phyloP scores from a whole-genome alignment of 495 filamentous ascomycete genomes.

The Podospora comata region DNA sequence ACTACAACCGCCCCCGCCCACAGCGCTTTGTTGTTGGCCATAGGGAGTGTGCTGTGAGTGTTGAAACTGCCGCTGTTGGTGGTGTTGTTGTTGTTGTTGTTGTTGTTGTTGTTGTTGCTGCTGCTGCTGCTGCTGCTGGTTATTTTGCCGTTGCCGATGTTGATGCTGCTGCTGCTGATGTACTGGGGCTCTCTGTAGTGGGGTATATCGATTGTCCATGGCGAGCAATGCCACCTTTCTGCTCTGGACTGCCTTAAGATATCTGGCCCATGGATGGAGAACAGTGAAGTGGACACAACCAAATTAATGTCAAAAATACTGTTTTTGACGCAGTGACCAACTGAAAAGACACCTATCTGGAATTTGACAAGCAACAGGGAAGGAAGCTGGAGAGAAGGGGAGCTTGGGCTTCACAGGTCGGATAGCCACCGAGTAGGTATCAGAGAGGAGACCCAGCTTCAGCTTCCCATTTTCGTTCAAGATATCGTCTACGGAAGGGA shows the following conservation, averaged over 20 bases:
- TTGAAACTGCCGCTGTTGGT: background rate
- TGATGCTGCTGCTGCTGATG: background rate
- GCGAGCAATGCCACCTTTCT: background rate
- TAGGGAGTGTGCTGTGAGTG: background rate
- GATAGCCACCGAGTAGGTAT: conserved; percentile 16
- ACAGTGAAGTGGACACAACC: background rate
- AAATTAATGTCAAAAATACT: background rate
- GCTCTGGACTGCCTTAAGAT: background rate
- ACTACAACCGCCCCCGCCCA: background rate
- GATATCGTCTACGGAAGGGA: background rate
- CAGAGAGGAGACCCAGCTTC: background rate
- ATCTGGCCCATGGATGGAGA: background rate
- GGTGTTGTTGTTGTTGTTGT: background rate
- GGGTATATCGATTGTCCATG: conserved; percentile 11
- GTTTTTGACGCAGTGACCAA: background rate
- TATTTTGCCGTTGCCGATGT: background rate
- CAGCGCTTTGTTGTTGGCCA: background rate
- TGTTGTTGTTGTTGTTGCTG: conserved; percentile 1
- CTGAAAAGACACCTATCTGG: background rate
- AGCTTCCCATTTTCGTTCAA: background rate
- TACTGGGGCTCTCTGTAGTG: background rate
- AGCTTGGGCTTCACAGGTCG: conserved; percentile 14
- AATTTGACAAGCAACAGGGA: conserved; percentile 2
- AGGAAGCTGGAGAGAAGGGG: background rate
- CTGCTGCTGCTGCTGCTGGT: background rate